phyloP scores from a whole-genome alignment of 2,329 filamentous ascomycete genomes.

The Claviceps cyperi region DNA sequence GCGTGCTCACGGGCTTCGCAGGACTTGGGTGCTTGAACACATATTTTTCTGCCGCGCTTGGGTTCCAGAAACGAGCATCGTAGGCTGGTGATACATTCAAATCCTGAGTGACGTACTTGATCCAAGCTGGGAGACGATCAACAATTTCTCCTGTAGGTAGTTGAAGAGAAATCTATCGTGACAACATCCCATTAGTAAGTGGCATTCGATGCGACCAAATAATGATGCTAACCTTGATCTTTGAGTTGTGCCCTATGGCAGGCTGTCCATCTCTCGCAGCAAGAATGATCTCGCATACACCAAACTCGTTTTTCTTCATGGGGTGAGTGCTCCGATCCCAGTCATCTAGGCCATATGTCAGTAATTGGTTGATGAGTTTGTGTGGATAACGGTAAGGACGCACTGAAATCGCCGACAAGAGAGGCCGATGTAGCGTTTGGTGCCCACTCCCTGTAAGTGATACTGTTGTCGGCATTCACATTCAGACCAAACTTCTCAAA shows the following conservation, averaged over 20 bases:
- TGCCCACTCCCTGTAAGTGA: constrained; percentile 91
- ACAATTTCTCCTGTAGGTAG: constrained; percentile 65
- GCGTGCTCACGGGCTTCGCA: constrained; percentile 68
- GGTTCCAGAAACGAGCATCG: constrained; percentile 96
- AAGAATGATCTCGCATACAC: constrained; percentile 72
- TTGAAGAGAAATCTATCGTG: constrained; percentile 61
- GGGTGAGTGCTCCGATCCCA: constrained; percentile 75
- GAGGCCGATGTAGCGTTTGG: constrained; percentile 75
- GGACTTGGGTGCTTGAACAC: constrained; percentile 72
- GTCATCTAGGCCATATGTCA: constrained; percentile 40
- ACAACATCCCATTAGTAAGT: not conserved
- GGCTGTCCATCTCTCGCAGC: constrained; percentile 59
- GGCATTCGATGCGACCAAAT: not conserved
- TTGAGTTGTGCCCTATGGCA: constrained; percentile 82
- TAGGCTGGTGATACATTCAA: constrained; percentile 79
- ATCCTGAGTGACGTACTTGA: constrained; percentile 93
- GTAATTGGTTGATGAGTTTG: constrained; percentile 13
- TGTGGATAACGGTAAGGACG: constrained; percentile 16
- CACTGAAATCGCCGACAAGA: constrained; percentile 90
- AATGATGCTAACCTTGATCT: constrained; percentile 60
- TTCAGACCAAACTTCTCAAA: constrained; percentile 79
- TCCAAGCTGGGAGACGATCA: constrained; percentile 89
- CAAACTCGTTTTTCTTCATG: constrained; percentile 76
- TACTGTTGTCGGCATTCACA: constrained; percentile 66
- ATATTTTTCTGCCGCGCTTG: constrained; percentile 61